Conservation (phyloP, 148 eudicot genomes). For the Agrostemma githago region DNA sequence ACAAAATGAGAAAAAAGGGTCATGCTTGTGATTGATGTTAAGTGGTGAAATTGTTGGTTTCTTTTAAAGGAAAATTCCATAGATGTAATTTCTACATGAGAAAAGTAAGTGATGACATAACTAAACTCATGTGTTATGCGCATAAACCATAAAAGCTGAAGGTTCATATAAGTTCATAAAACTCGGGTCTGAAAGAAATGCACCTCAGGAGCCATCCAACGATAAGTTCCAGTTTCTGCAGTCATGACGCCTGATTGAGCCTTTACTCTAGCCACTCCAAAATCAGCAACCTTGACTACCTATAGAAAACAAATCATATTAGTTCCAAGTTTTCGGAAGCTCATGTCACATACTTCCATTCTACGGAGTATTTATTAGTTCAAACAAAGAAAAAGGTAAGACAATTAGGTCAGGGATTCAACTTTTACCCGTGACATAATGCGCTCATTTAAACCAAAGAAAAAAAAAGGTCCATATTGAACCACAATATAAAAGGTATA, state of each 20-base stretch:
- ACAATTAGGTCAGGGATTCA: too few relatives aligned
- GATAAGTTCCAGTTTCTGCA: slow-evolving; percentile 95
- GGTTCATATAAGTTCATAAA: neutral
- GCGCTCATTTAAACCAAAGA: too few relatives aligned
- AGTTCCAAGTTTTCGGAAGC: neutral
- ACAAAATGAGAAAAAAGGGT: neutral
- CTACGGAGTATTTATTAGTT: too few relatives aligned
- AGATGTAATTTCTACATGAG: neutral
- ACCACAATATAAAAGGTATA: too few relatives aligned
- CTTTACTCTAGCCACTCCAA: slow-evolving; percentile 98
- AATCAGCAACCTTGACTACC: slow-evolving; percentile 99
- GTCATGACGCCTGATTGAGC: slow-evolving; percentile 96
- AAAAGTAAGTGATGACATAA: neutral
- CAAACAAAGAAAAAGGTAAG: neutral
- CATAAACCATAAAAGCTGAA: neutral
- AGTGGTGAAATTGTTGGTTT: too few relatives aligned
- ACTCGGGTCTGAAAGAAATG: neutral
- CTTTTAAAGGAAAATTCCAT: neutral
- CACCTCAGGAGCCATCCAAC: slow-evolving; percentile 99
- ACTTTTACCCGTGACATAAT: too few relatives aligned
- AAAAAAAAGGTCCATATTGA: too few relatives aligned
- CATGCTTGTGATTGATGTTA: neutral
- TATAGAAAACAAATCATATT: slow-evolving; percentile 14
- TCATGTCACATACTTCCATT: neutral
- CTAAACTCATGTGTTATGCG: neutral